Conservation (phyloP, 2,329 filamentous ascomycete genomes). For the Trichophyton equinum region DNA sequence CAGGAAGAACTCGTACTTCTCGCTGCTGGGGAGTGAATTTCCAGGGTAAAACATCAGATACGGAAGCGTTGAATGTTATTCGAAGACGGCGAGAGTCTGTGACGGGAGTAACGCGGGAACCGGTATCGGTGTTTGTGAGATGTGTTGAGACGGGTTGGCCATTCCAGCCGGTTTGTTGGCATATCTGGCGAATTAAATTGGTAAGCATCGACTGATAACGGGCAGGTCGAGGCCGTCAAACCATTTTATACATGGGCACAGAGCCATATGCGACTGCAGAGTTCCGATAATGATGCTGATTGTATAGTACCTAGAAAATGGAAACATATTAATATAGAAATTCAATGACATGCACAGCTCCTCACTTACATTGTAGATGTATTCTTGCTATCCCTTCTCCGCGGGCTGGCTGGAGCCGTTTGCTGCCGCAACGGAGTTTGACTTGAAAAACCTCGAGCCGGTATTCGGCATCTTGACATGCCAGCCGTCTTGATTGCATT, state of each 20-base stretch:
- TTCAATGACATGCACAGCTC: background rate
- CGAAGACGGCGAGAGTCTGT: slow-evolving; percentile 71
- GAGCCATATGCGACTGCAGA: slow-evolving; percentile 51
- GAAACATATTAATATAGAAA: slow-evolving; percentile 1
- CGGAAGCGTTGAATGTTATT: slow-evolving; percentile 90
- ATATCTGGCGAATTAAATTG: slow-evolving; percentile 28
- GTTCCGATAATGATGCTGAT: slow-evolving; percentile 51
- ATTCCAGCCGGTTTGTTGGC: slow-evolving; percentile 58
- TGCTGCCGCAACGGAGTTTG: slow-evolving; percentile 6
- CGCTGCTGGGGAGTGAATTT: slow-evolving; percentile 95
- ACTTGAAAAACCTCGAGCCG: slow-evolving; percentile 7
- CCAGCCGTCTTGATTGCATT: background rate
- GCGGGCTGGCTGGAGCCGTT: background rate
- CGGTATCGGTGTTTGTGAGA: slow-evolving; percentile 54
- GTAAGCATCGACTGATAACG: background rate
- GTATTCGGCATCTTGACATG: background rate
- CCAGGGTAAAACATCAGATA: slow-evolving; percentile 92
- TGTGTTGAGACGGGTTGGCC: slow-evolving; percentile 79
- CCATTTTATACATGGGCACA: slow-evolving; percentile 57
- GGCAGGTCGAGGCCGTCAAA: slow-evolving; percentile 18
- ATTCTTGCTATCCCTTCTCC: slow-evolving; percentile 37
- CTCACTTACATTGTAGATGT: slow-evolving; percentile 41
- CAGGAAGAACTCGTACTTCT: slow-evolving; percentile 86
- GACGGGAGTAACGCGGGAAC: slow-evolving; percentile 67
- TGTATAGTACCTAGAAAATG: slow-evolving; percentile 45